Evolutionary conservation across 306 rosid species (phyloP).

Genomic region (Acmispon strigosus): DNA sequence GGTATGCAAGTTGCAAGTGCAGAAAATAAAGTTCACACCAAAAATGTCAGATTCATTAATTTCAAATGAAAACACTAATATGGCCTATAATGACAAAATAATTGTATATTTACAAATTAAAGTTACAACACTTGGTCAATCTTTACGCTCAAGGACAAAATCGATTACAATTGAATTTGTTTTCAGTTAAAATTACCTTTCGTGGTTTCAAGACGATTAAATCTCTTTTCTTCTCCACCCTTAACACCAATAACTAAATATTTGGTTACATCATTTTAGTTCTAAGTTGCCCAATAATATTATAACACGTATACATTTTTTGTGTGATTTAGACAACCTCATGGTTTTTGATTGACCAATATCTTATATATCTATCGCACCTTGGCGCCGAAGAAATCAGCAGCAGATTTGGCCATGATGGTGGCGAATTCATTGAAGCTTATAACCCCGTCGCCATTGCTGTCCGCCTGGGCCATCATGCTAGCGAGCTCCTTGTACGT

Average conservation of each 20-base stretch:
- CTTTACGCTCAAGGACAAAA: background rate
- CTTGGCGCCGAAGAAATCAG: slow-evolving; percentile 62
- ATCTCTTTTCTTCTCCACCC: background rate
- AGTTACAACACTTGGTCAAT: background rate
- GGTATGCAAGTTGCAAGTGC: no score
- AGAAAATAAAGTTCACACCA: background rate
- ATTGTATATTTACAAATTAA: no score
- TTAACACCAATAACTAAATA: background rate
- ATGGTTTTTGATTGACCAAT: no score
- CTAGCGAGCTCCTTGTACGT: slow-evolving; percentile 55
- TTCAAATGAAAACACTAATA: background rate
- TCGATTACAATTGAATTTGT: background rate
- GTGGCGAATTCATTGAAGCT: slow-evolving; percentile 65
- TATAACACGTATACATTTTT: no score
- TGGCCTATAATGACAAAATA: no score
- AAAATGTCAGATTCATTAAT: background rate
- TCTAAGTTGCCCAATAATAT: no score
- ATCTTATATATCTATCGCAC: background rate
- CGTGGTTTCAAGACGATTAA: background rate
- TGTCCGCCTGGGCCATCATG: slow-evolving; percentile 73
- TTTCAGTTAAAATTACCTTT: background rate
- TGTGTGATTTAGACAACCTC: no score
- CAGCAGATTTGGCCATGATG: slow-evolving; percentile 68
- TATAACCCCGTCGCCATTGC: slow-evolving; percentile 77
- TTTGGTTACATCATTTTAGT: no score